Conservation (phyloP, 768 basidiomycete genomes). For the Termitomyces sp. region DNA sequence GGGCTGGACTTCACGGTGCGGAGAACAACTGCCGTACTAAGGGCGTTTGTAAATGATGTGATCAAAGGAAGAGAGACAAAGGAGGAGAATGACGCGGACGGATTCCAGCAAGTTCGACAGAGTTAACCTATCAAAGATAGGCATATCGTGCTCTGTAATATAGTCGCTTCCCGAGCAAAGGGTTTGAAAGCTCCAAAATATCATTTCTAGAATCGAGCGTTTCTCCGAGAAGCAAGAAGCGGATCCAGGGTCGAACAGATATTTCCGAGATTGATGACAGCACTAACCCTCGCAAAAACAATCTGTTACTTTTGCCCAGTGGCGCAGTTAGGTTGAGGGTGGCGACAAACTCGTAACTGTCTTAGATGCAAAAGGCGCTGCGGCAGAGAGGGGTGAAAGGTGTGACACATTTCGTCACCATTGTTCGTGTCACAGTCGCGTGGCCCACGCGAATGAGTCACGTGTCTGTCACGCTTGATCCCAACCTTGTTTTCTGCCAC, state of each 20-base stretch:
- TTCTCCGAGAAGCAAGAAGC: background rate
- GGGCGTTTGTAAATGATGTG: background rate
- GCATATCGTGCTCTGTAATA: no score
- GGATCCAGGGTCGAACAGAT: background rate
- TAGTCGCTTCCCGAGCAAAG: background rate
- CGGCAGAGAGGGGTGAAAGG: slow-evolving; percentile 1
- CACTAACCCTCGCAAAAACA: background rate
- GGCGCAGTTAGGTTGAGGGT: background rate
- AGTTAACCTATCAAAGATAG: background rate
- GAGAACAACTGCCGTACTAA: background rate
- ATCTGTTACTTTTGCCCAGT: background rate
- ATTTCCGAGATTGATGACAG: background rate
- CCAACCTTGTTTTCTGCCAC: background rate
- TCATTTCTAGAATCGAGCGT: background rate
- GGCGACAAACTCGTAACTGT: background rate
- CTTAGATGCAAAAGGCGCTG: background rate
- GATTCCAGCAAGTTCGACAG: background rate
- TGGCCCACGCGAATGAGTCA: slow-evolving; percentile 7
- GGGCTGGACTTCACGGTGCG: background rate
- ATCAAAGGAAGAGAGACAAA: background rate
- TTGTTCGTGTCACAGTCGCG: slow-evolving; percentile 12
- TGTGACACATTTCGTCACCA: slow-evolving; percentile 10
- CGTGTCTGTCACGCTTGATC: slow-evolving; percentile 7
- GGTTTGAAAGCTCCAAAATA: background rate
- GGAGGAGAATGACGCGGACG: background rate